Evolutionary conservation across 1,139 yeast species (phyloP), one percentile per base, ranked within the genome.

Genomic region (Kazachstania sp.): DNA sequence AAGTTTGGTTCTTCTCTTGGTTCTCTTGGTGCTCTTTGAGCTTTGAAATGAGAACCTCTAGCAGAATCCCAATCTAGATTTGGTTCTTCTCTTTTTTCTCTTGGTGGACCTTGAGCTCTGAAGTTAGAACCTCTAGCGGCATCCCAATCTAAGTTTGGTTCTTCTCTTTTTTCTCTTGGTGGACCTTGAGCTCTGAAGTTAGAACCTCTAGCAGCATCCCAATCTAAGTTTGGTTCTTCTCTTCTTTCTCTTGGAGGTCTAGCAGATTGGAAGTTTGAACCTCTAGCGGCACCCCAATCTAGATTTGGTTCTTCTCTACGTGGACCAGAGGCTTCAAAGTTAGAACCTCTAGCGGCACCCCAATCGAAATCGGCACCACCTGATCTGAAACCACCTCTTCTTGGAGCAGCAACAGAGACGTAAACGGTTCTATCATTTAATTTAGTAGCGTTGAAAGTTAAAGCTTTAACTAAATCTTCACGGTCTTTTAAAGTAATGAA

Each of bases 331-430:
- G 56, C 59, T 43, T 54, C 53, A 65, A 56, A 56, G 36, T 53
- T 53, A 49, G 64, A 53, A 48, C 62, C 61, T 70, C 84, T 72
- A 26, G 80, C 79, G 13, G 71, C 60, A 52, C 79, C 71, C 86
- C 86, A 82, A 59, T 81, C 85, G 44, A 78, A 69, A 13, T 74
- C 76, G 44, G 75, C 57, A 34, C 52, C 60, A 19, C 75, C 74
- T 31, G 72, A 61, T 67, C 80, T 67, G 47, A 66, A 75, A 55
- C 75, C 79, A 50, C 71, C 74, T 55, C 67, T 70, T 63, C 71
- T 71, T 57, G 77, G 75, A 49, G 63, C 96, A 45, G 97, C 97
- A 49, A 92, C 97, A 56, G 81, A 79, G 48, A 94, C 86, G 56
- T 79, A 86, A 53, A 87, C 78, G 59, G 80, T 79, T 71, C 95